Conservation (phyloP, 768 basidiomycete genomes). For the Xerocomellus chrysenteron region DNA sequence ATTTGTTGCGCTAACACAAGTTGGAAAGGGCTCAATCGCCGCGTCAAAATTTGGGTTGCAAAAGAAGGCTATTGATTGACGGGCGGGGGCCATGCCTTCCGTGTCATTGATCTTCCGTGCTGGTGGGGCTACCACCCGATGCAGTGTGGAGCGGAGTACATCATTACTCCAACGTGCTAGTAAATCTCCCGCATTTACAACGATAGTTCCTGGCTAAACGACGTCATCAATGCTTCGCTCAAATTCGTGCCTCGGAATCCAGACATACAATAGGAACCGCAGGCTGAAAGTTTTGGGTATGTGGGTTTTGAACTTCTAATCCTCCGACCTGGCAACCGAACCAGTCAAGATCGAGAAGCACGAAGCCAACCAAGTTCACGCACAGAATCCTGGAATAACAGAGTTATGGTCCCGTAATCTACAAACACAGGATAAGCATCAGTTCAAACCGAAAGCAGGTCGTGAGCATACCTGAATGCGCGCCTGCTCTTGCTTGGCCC, state of each 20-base stretch:
- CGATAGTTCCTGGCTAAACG: conserved; percentile 70
- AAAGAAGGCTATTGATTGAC: conserved; percentile 86
- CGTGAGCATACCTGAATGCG: conserved; percentile 60
- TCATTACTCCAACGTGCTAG: conserved; percentile 85
- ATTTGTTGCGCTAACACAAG: conserved; percentile 37
- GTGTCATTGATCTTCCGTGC: conserved; percentile 46
- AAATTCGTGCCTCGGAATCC: conserved; percentile 2
- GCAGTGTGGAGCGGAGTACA: conserved; percentile 73
- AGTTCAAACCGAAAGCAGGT: neutral
- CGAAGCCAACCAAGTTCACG: conserved; percentile 9
- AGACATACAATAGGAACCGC: conserved; percentile 71
- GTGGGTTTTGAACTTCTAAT: conserved; percentile 78
- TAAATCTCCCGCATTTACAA: conserved; percentile 81
- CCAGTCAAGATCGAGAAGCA: neutral
- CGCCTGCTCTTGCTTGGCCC: conserved; percentile 78
- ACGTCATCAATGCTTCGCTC: conserved; percentile 1
- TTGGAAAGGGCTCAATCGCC: conserved; percentile 69
- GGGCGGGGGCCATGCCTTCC: conserved; percentile 57
- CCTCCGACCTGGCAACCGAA: conserved; percentile 61
- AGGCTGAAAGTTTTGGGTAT: conserved; percentile 67
- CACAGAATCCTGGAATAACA: conserved; percentile 78
- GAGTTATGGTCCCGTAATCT: conserved; percentile 82
- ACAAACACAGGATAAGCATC: neutral
- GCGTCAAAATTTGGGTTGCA: conserved; percentile 78
- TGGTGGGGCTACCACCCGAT: conserved; percentile 77